These are phyloP conservation scores for Pistacia integerrima DNA, from an alignment of 345 rosid genomes.

Conservation along the genomic window DNA sequence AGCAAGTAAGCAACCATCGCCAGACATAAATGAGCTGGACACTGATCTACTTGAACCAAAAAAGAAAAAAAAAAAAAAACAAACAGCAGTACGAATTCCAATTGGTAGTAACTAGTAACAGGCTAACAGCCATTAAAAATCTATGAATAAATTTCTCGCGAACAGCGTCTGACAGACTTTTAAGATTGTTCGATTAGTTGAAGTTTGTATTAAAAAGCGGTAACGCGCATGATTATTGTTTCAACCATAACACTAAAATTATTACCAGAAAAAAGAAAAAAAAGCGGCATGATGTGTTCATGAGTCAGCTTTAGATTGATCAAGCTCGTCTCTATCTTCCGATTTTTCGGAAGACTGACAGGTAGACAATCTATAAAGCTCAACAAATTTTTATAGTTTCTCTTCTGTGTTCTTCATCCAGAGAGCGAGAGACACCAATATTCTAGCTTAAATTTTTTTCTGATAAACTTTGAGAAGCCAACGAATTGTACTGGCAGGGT, in stretches of 20 bases:
- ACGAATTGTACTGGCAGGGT: too few relatives aligned
- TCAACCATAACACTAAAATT: not conserved
- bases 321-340: not conserved
- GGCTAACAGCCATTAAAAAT: too few relatives aligned
- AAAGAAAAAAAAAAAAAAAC: not conserved
- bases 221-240: not conserved
- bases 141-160: too few relatives aligned
- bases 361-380: not conserved
- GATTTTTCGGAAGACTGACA: not conserved
- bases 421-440: conserved; percentile 7
- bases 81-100: too few relatives aligned
- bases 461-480: not conserved
- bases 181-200: not conserved
- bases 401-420: not conserved
- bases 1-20: not conserved
- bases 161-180: not conserved
- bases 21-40: not conserved
- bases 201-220: not conserved
- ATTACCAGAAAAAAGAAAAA: not conserved
- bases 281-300: conserved; percentile 7
- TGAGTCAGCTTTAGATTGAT: conserved; percentile 4
- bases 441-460: not conserved
- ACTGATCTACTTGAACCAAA: not conserved
- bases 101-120: too few relatives aligned
- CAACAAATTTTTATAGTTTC: not conserved